Conservation (phyloP, 257 asterid genomes). For the Cynanchum wilfordii region DNA sequence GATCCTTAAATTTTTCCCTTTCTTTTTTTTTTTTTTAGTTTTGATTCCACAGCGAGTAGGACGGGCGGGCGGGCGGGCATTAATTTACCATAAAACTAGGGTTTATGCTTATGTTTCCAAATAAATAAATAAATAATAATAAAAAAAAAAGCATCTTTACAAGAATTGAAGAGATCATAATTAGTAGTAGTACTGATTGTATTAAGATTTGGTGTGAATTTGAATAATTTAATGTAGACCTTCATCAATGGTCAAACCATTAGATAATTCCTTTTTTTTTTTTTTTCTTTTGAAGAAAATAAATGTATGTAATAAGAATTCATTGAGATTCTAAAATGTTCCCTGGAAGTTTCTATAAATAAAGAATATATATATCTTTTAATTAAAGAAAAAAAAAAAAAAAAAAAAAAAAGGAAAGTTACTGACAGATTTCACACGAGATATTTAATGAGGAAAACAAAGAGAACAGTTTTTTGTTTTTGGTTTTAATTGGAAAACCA, state of each 20-base stretch:
- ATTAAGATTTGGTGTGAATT: not conserved
- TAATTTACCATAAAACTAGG: not conserved
- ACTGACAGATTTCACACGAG: not conserved
- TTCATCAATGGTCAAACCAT: conserved; percentile 6
- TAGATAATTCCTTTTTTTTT: not conserved
- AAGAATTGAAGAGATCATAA: not conserved
- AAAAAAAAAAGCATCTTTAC: not conserved
- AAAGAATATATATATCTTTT: not conserved
- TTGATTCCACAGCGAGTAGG: not conserved
- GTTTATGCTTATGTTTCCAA: not conserved
- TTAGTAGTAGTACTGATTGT: not conserved
- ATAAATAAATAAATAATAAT: not conserved
- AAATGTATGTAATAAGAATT: not conserved
- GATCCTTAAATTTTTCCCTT: too few species aligned
- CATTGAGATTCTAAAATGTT: not conserved
- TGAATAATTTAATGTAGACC: not conserved
- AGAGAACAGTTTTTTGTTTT: not conserved
- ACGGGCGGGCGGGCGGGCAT: not conserved
- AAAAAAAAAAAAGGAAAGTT: not conserved
- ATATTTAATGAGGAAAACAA: conserved; percentile 4
- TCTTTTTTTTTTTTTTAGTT: too few species aligned
- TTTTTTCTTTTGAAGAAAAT: not conserved
- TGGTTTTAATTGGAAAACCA: too few species aligned
- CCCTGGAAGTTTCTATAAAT: not conserved
- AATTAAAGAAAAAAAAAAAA: too few species aligned